Evolutionary conservation across 331 rosid species (phyloP), one percentile per base, ranked within the genome.

Genomic region (Quercus lobata): DNA sequence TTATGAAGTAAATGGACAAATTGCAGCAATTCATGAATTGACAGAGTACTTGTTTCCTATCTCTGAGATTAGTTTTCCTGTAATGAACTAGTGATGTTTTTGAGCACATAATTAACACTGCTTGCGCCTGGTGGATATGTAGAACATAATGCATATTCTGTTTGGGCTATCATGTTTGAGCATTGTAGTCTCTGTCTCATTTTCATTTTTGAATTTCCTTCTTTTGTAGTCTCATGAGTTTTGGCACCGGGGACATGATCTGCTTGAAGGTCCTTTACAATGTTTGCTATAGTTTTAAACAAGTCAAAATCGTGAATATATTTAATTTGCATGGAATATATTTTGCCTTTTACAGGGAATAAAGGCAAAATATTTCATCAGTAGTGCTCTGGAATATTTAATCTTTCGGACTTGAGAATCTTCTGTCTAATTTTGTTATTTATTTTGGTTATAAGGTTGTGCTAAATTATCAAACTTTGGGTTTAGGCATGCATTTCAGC

Each of bases 1-100:
- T 82, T 71, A 71, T 41, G 44, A 7, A 53, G 35, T 71, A 21
- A 49, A 54, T 55, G 44, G 63, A 30, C 54, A 66, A 76, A 18
- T 12, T 57, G 55, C 58, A 41, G 74, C 74, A 71, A 27, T 71
- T 69, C 56, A 49, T 69, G 73, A 63, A 57, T 76, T 82, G 29
- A 10, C 65, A 25, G 21, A 27, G 61, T 7, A 49, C 37, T 70
- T 6, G 22, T 57, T 71, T 72, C 60, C 37, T 56, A 8, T 58
- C 72, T 79, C 10, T n/a, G 4, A 18, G 16, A 46, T 61, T 49
- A 77, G 32, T 70, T n/a, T 78, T 24, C 16, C 21, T 19, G 72
- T 34, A 18, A 1, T 68, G 49, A 14, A 8, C 12, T 41, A 41
- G 46, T 68, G 1, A 41, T 41, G 17, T 12, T 34, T 4, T 17